Percentiles rank a stretch among this genome's conserved stretches.
Conservation (phyloP, 2,329 filamentous ascomycete genomes). For the Aspergillus aculeatus region DNA sequence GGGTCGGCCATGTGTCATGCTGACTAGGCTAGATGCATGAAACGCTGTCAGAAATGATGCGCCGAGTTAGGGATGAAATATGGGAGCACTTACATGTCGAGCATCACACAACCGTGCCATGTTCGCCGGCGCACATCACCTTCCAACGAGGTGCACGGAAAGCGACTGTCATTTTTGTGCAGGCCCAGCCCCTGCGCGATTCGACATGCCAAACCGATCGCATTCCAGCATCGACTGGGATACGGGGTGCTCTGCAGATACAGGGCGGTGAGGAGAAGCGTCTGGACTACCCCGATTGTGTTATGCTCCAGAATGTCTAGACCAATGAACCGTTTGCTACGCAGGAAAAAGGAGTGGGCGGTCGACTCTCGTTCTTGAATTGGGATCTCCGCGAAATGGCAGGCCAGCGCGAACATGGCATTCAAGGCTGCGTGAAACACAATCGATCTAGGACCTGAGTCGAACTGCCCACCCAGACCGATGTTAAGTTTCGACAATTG, state of each 20-base stretch:
- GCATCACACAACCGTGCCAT: slow-evolving; percentile 43
- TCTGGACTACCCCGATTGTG: slow-evolving; percentile 43
- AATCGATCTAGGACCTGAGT: slow-evolving; percentile 35
- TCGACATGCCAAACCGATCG: slow-evolving; percentile 44
- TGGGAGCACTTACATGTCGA: slow-evolving; percentile 36
- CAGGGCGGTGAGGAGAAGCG: slow-evolving; percentile 41
- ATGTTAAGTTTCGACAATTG: slow-evolving; percentile 27
- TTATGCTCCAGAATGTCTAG: slow-evolving; percentile 41
- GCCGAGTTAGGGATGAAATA: no score
- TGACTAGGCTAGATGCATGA: slow-evolving; percentile 29
- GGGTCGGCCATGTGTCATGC: slow-evolving; percentile 41
- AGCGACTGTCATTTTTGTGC: slow-evolving; percentile 30
- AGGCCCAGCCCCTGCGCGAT: slow-evolving; percentile 45
- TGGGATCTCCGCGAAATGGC: slow-evolving; percentile 39
- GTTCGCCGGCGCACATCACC: slow-evolving; percentile 38
- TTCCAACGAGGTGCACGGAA: slow-evolving; percentile 30
- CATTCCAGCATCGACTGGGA: slow-evolving; percentile 45
- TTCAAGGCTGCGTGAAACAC: slow-evolving; percentile 48
- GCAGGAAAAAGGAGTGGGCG: slow-evolving; percentile 36
- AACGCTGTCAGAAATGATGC: no score
- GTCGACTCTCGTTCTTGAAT: slow-evolving; percentile 27
- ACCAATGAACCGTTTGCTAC: slow-evolving; percentile 35
- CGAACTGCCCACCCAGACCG: slow-evolving; percentile 34
- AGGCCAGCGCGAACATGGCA: slow-evolving; percentile 44
- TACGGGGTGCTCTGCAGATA: slow-evolving; percentile 45